A percentile compares a stretch with the other conserved stretches of the same genome.
phyloP scores from a whole-genome alignment of 2,329 filamentous ascomycete species.

The Sporothrix globosa region DNA sequence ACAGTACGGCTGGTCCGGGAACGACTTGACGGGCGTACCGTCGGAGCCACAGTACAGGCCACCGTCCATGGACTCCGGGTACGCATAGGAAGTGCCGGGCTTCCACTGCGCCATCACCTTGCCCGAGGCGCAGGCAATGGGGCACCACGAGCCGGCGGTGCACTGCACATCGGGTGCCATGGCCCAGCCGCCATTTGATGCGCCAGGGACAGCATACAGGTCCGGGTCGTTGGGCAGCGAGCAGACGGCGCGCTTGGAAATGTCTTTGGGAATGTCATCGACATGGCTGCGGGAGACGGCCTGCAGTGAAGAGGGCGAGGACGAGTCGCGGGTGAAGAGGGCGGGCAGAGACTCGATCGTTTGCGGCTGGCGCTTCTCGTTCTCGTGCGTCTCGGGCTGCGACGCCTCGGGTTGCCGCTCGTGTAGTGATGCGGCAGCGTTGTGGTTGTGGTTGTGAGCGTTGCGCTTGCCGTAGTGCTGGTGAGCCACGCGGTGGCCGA shows the following conservation, averaged over 20 bases:
- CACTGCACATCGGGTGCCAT: slow-evolving; percentile 76
- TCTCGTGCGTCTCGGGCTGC: slow-evolving; percentile 34
- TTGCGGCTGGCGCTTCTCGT: slow-evolving; percentile 36
- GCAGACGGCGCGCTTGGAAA: slow-evolving; percentile 60
- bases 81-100: slow-evolving; percentile 67
- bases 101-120: slow-evolving; percentile 82
- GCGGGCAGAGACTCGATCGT: slow-evolving; percentile 32
- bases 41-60: slow-evolving; percentile 71
- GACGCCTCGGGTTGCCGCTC: slow-evolving; percentile 30
- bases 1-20: slow-evolving; percentile 69
- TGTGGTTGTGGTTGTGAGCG: slow-evolving; percentile 40
- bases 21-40: slow-evolving; percentile 70
- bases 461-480: slow-evolving; percentile 42
- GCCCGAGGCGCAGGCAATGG: slow-evolving; percentile 74
- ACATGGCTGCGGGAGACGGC: slow-evolving; percentile 40
- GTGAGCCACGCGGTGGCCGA: slow-evolving; percentile 46
- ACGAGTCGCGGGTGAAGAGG: slow-evolving; percentile 28
- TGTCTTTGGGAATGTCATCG: slow-evolving; percentile 38
- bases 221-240: slow-evolving; percentile 68
- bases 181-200: slow-evolving; percentile 73
- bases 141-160: slow-evolving; percentile 69
- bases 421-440: slow-evolving; percentile 25
- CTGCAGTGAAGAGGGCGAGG: neutral
- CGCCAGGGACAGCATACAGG: slow-evolving; percentile 68
- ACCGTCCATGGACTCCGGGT: slow-evolving; percentile 74